phyloP scores from a whole-genome alignment of 306 rosid genomes.

The Acacia crassicarpa region DNA sequence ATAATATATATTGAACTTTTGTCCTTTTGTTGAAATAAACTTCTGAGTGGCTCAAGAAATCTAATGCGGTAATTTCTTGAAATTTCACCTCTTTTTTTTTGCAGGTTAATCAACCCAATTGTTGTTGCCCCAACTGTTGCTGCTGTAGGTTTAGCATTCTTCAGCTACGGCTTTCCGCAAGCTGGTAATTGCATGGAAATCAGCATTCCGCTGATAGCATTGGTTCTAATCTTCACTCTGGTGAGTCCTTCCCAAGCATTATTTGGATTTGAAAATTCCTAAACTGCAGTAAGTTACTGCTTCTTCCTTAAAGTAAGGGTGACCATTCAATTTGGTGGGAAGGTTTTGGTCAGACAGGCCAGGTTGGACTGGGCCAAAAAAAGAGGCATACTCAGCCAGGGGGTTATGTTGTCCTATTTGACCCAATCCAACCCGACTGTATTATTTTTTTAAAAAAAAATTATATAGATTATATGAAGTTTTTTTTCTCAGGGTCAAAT shows the following conservation, averaged over 20 bases:
- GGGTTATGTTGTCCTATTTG: not conserved
- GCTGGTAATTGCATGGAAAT: conserved; percentile 93
- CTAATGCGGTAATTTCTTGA: conserved; percentile 7
- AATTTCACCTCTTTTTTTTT: conserved; percentile 25
- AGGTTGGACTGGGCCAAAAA: not conserved
- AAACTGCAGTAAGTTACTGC: not conserved
- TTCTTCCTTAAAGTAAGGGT: not conserved
- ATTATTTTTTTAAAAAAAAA: not conserved
- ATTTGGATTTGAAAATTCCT: not conserved
- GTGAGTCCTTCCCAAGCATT: conserved; percentile 43
- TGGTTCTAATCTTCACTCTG: conserved; percentile 77
- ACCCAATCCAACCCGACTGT: not conserved
- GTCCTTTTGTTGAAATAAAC: not conserved
- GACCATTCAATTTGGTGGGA: not conserved
- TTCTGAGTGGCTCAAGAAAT: not conserved
- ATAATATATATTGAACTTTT: conserved; percentile 12
- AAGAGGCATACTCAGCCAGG: not conserved
- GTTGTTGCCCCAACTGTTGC: conserved; percentile 98
- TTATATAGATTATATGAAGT: not conserved
- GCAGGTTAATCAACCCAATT: conserved; percentile 83
- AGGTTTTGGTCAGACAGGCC: not conserved
- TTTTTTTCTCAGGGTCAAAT: not conserved
- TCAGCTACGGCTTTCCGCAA: conserved; percentile 93
- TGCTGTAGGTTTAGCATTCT: conserved; percentile 92
- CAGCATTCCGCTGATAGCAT: conserved; percentile 74